Percentiles rank a stretch among this genome's conserved stretches.
phyloP scores from a whole-genome alignment of 1,284 basidiomycete genomes.

The Trametes sp. region DNA sequence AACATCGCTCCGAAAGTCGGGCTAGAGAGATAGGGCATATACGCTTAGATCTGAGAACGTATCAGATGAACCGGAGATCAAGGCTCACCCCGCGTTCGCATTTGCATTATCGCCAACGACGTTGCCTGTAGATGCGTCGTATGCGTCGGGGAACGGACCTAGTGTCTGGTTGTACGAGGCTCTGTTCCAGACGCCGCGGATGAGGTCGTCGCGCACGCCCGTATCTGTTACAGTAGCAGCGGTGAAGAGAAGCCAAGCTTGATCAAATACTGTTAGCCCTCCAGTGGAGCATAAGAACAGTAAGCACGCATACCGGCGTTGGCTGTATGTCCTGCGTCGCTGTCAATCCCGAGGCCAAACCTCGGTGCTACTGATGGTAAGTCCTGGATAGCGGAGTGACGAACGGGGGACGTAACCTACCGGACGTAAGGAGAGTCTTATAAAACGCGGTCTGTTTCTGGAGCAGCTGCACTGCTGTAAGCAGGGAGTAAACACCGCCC shows the following conservation, averaged over 20 bases:
- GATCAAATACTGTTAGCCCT: too few relatives aligned
- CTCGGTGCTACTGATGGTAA: constrained; percentile 10
- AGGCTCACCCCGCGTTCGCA: background rate
- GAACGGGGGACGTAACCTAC: constrained; percentile 8
- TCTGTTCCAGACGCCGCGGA: constrained; percentile 33
- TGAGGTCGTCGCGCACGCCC: constrained; percentile 31
- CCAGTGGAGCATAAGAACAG: too few relatives aligned
- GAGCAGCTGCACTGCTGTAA: constrained; percentile 20
- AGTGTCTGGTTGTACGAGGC: constrained; percentile 33
- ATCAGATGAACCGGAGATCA: background rate
- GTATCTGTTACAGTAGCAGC: constrained; percentile 33
- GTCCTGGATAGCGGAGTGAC: too few relatives aligned
- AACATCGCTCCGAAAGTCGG: background rate
- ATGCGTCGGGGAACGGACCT: constrained; percentile 30
- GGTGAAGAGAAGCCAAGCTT: constrained; percentile 39
- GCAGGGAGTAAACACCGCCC: background rate
- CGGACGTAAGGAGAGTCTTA: constrained; percentile 14
- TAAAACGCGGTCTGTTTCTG: constrained; percentile 27
- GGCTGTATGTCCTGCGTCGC: constrained; percentile 13
- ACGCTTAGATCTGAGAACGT: background rate
- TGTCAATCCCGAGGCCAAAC: constrained; percentile 33
- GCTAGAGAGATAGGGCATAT: background rate
- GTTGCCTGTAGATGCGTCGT: constrained; percentile 11
- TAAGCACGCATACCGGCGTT: constrained; percentile 31
- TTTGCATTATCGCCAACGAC: too few relatives aligned